A percentile compares a stretch with the other conserved stretches of the same genome.
Evolutionary conservation across 116 monocot species (phyloP).

Genomic region (Iris pallida): DNA sequence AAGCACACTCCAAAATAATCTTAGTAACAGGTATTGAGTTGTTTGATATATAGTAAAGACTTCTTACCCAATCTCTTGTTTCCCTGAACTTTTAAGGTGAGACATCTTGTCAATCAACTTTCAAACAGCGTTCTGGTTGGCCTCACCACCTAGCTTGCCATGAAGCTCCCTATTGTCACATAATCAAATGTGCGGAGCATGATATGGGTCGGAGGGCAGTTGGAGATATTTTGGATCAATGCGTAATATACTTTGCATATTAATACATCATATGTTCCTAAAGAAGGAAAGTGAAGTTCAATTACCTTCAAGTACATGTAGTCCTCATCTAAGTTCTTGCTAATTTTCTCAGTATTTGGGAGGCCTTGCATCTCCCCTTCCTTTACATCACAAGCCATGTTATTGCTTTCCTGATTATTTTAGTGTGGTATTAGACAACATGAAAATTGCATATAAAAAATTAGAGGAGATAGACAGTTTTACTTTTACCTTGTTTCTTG

Average conservation of each 20-base stretch:
- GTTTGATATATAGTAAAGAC: neutral
- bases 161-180: slow-evolving; percentile 77
- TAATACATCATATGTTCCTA: neutral
- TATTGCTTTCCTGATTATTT: slow-evolving; percentile 22
- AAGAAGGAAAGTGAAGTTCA: neutral
- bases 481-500: slow-evolving; percentile 54
- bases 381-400: slow-evolving; percentile 31
- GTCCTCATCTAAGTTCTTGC: slow-evolving; percentile 29
- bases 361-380: slow-evolving; percentile 56
- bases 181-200: slow-evolving; percentile 89
- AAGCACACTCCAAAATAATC: too few species aligned
- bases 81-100: slow-evolving; percentile 49
- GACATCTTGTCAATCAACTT: slow-evolving; percentile 88
- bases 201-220: slow-evolving; percentile 64
- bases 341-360: slow-evolving; percentile 19
- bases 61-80: slow-evolving; percentile 66
- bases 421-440: neutral
- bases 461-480: neutral
- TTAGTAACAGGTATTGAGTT: neutral
- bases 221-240: neutral
- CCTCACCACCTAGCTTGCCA: slow-evolving; percentile 72
- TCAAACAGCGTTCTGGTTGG: slow-evolving; percentile 55
- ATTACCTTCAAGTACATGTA: slow-evolving; percentile 88
- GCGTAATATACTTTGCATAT: too few species aligned
- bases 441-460: neutral